These are phyloP conservation scores for Colletotrichum lini DNA, from an alignment of 2,329 filamentous ascomycete genomes.

Conservation along the genomic window DNA sequence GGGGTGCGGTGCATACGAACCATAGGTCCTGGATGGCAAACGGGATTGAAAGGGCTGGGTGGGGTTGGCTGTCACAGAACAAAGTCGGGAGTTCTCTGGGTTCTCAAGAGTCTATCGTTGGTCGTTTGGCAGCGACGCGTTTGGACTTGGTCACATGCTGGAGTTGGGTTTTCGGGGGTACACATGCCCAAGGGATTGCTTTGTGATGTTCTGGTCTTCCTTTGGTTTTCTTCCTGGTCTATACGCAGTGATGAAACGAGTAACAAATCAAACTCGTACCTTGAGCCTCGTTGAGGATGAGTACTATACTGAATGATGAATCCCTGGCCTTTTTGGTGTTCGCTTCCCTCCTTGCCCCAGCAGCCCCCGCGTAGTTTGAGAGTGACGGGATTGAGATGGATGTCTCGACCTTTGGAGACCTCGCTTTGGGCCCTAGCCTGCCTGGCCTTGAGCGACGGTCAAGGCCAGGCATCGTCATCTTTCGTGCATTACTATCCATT, in stretches of 20 bases:
- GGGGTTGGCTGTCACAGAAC: conserved; percentile 9
- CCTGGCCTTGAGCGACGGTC: not conserved
- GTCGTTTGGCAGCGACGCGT: conserved; percentile 23
- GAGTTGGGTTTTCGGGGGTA: conserved; percentile 31
- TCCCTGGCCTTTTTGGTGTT: too few relatives aligned
- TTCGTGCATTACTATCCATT: too few relatives aligned
- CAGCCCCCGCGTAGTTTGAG: not conserved
- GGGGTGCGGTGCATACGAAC: conserved; percentile 12
- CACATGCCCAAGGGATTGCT: conserved; percentile 14
- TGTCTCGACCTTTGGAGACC: not conserved
- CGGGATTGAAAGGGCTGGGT: conserved; percentile 26
- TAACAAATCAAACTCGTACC: conserved; percentile 11
- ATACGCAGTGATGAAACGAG: conserved; percentile 38
- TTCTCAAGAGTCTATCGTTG: not conserved
- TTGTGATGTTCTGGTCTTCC: conserved; percentile 9
- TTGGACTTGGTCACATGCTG: conserved; percentile 6
- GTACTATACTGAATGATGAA: conserved; percentile 5
- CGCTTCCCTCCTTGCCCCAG: not conserved
- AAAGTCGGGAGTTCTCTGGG: conserved; percentile 25
- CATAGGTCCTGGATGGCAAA: conserved; percentile 37
- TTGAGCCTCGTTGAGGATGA: not conserved
- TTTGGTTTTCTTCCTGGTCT: conserved; percentile 6
- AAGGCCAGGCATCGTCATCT: not conserved
- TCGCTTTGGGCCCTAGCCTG: too few relatives aligned
- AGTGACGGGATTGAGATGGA: too few relatives aligned